Evolutionary conservation across 2,329 filamentous ascomycete genomes (phyloP), one percentile per base, ranked within the genome.

Genomic region (Aspergillus pseudonomiae): DNA sequence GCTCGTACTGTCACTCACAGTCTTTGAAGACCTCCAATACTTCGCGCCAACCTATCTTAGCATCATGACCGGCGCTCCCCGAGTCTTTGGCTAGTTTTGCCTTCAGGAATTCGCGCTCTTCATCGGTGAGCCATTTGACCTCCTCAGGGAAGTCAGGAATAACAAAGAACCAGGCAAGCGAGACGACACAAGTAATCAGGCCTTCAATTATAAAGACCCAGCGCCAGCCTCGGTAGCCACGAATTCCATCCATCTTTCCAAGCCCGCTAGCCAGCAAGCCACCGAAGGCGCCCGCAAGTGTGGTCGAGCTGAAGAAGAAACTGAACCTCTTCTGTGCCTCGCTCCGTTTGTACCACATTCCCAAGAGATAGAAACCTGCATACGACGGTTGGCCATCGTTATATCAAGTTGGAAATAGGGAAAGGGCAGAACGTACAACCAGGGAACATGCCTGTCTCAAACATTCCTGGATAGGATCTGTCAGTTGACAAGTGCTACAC

Each of bases 261-360:
- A 89, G 84, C 24, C 82, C 87, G 39, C 83, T 84, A 2, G 87
- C 87, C 19, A 89, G 77, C 11, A 89, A 79, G 24, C 87, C 87
- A 56, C 88, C 86, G 65, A 89, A 89, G 1, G 87, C 86, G 50
- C 87, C 86, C 2, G 87, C 86, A 1, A 88, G 79, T 0, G 85
- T 86, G 2, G 87, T 86, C 6, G 84, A 92, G 72, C 87, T 89
- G 83, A 98, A 98, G 84, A 98, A 98, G 82, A 98, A 94, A 19
- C 89, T 91, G 80, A 94, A 97, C 34, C 95, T 89, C 73, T 93
- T 92, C 79, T 98, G 94, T 2, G 94, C 93, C 79, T 98, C 95
- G 50, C 83, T 83, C 64, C 94, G 88, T 63, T 89, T 89, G 72
- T 98, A 99, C 93, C 78, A 80, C 89, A 94, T 94, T 63, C 91